Evolutionary conservation across 306 rosid species (phyloP), one percentile per base, ranked within the genome.

Genomic region (Lablab purpureus): DNA sequence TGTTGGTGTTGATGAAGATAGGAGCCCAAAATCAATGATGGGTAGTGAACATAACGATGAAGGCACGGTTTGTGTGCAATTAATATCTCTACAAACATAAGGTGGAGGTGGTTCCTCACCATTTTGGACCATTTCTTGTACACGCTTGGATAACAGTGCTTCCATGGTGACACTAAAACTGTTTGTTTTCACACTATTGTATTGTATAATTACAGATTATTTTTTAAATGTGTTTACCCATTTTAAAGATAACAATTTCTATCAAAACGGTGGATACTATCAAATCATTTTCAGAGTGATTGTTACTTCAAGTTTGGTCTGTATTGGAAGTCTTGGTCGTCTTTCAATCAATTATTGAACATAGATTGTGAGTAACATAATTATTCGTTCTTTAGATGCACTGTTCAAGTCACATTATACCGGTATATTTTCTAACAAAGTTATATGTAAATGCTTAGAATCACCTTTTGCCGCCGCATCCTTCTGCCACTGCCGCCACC

Each of bases 121-220:
- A 18, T 71, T 81, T 36, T 81, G 30, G 59, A 67, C 80, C 81
- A 87, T 78, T 81, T 78, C 90, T 71, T 85, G 85, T 19, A 81
- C 88, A 25, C 88, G 79, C 65, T 74, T 85, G 4, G 85, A 77
- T 10, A 85, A 77, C 13, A 81, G 59, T 25, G 58, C 67, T 34
- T 73, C 85, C 43, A 50, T 49, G 2, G 55, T 2, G 17, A 56
- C 55, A 32, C 21, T 5, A 49, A 46, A 46, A 47, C 8, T 50
- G 34, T 27, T 27, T 27, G 0, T 30, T 30, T 30, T 30, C n/a
- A n/a, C n/a, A n/a, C n/a, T n/a, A n/a, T n/a, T n/a, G n/a, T n/a
- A n/a, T n/a, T n/a, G n/a, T n/a, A n/a, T n/a, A n/a, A n/a, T n/a
- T n/a, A n/a, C n/a, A n/a, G n/a, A n/a, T n/a, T n/a, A n/a, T 3